Percentiles rank a stretch among this genome's conserved stretches.
Conservation (phyloP, 208 protist genomes). For the Trichomonas tenax region DNA sequence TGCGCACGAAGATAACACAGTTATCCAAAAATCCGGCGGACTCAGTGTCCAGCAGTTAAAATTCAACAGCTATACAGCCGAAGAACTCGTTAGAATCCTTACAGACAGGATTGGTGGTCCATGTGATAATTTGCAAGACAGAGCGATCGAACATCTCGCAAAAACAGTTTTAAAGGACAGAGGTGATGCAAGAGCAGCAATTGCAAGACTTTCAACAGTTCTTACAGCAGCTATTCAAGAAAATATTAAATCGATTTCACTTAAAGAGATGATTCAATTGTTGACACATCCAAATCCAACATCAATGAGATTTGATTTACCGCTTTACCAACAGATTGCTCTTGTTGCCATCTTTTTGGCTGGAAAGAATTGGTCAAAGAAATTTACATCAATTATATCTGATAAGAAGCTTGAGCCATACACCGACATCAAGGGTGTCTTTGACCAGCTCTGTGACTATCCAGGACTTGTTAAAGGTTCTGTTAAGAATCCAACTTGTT, state of each 20-base stretch:
- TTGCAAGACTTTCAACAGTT: background rate
- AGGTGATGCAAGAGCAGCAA: background rate
- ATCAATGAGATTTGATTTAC: background rate
- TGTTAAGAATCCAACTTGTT: background rate
- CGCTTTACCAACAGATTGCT: background rate
- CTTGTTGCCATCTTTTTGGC: background rate
- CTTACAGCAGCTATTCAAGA: background rate
- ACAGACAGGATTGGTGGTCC: background rate
- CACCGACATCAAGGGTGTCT: background rate
- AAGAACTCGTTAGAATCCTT: background rate
- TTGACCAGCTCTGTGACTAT: background rate
- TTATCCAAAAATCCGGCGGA: background rate
- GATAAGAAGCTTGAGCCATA: background rate
- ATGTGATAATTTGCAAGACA: background rate
- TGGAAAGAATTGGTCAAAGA: background rate
- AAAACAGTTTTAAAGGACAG: background rate
- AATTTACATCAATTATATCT: background rate
- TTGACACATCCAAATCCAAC: background rate
- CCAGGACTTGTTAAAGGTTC: background rate
- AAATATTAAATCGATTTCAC: background rate
- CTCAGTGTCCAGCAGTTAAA: background rate
- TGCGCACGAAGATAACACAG: background rate
- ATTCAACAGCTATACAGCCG: background rate
- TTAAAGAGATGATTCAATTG: background rate
- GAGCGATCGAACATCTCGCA: background rate